These are phyloP conservation scores for Entomortierella beljakovae DNA, from an alignment of 192 early-diverging fungal species.

Conservation along the genomic window DNA sequence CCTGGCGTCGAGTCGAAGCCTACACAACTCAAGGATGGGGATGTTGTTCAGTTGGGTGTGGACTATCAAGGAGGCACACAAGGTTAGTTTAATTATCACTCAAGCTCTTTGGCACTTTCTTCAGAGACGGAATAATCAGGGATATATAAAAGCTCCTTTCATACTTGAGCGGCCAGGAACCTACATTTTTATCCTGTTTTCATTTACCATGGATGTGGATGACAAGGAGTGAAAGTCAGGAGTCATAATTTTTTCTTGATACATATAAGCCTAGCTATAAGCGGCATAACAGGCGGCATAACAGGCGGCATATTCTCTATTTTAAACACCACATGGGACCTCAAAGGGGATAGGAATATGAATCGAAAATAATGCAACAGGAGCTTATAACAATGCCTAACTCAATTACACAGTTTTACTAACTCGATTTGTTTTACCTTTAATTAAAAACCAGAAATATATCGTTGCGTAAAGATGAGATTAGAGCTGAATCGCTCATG, in stretches of 20 bases:
- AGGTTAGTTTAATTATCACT: slow-evolving; percentile 54
- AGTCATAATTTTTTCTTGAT: too few species aligned
- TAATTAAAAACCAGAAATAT: slow-evolving; percentile 73
- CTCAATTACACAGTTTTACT: not conserved
- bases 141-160: not conserved
- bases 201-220: not conserved
- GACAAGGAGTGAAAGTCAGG: not conserved
- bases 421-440: too few species aligned
- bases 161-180: not conserved
- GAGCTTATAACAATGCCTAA: not conserved
- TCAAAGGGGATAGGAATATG: too few species aligned
- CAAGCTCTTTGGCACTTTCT: too few species aligned
- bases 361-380: not conserved
- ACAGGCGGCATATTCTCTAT: too few species aligned
- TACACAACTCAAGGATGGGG: slow-evolving; percentile 86
- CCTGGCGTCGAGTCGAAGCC: slow-evolving; percentile 87
- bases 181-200: not conserved
- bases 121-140: not conserved
- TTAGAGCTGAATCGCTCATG: slow-evolving; percentile 79
- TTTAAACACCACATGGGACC: too few species aligned
- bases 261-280: too few species aligned
- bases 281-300: too few species aligned
- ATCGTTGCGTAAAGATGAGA: slow-evolving; percentile 93
- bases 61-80: slow-evolving; percentile 95
- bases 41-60: slow-evolving; percentile 95